Percentiles rank a stretch among this genome's conserved stretches.
These are phyloP conservation scores for Spizellomyces punctatus DNA, from an alignment of 192 early-diverging fungal species.

Conservation along the genomic window DNA sequence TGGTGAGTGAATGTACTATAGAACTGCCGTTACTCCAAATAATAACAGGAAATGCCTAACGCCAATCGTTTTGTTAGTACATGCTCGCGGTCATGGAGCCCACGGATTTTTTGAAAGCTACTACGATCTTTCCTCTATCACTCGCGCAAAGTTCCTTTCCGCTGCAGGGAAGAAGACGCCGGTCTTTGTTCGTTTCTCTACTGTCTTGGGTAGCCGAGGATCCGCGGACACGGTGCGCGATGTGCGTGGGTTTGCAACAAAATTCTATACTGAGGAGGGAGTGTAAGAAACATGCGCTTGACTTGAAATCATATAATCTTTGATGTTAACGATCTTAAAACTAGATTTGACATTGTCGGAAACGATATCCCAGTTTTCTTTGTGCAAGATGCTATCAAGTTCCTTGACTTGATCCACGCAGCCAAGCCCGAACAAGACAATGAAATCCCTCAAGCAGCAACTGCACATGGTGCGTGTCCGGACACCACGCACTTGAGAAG, in stretches of 20 bases:
- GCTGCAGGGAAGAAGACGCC: slow-evolving; percentile 75
- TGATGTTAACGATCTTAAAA: slow-evolving; percentile 9
- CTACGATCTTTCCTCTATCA: slow-evolving; percentile 67
- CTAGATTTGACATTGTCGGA: slow-evolving; percentile 84
- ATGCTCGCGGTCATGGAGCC: slow-evolving; percentile 84
- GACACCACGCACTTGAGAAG: no score
- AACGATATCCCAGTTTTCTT: slow-evolving; percentile 87
- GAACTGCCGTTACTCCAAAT: not conserved
- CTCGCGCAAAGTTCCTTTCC: slow-evolving; percentile 74
- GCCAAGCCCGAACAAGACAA: slow-evolving; percentile 81
- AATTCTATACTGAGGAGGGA: slow-evolving; percentile 84
- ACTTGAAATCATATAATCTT: no score
- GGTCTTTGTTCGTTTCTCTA: slow-evolving; percentile 78
- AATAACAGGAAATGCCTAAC: not conserved
- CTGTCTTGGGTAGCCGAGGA: slow-evolving; percentile 75
- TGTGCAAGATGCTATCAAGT: slow-evolving; percentile 78
- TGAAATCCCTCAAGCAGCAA: slow-evolving; percentile 68
- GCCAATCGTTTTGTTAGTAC: slow-evolving; percentile 42
- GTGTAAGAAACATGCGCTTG: not conserved
- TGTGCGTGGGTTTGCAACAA: slow-evolving; percentile 79
- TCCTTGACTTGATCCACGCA: slow-evolving; percentile 55
- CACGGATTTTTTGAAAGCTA: slow-evolving; percentile 82
- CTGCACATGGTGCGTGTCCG: slow-evolving; percentile 37
- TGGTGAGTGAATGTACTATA: not conserved
- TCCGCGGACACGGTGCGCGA: slow-evolving; percentile 77